A percentile compares a stretch with the other conserved stretches of the same genome.
phyloP scores from a whole-genome alignment of 306 rosid genomes.

The Erythrophleum fordii region DNA sequence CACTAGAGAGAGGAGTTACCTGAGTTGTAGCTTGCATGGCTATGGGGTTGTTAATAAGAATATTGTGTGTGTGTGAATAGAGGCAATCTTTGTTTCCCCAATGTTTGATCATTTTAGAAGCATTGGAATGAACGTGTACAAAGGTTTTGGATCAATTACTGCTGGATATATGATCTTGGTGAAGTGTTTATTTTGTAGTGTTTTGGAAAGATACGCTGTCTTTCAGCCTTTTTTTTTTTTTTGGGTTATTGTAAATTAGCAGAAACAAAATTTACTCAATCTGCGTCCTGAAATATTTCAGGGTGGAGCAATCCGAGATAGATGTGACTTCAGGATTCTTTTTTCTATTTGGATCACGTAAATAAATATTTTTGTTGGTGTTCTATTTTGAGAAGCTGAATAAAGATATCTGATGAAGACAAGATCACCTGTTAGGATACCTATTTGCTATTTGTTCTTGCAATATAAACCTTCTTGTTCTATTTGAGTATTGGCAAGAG shows the following conservation, averaged over 20 bases:
- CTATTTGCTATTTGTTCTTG: constrained; percentile 31
- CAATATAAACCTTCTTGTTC: constrained; percentile 15
- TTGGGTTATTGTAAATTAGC: constrained; percentile 22
- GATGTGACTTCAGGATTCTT: constrained; percentile 88
- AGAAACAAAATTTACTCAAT: constrained; percentile 27
- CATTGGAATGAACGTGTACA: background rate
- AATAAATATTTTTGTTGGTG: constrained; percentile 15
- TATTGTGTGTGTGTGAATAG: background rate
- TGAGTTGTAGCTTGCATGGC: background rate
- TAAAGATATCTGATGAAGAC: background rate
- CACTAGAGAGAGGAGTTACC: background rate
- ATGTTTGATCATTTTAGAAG: background rate
- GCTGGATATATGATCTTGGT: constrained; percentile 15
- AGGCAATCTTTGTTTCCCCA: background rate
- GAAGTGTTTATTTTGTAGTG: background rate
- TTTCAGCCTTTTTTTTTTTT: constrained; percentile 8
- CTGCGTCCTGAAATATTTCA: constrained; percentile 45
- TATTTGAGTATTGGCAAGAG: background rate
- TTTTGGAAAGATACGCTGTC: constrained; percentile 4
- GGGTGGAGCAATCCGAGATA: constrained; percentile 90
- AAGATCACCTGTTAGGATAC: constrained; percentile 9
- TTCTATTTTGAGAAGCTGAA: background rate
- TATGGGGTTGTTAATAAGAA: background rate
- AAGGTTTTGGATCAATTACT: constrained; percentile 24
- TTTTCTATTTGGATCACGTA: constrained; percentile 90